Percentiles rank a stretch among this genome's conserved stretches.
Evolutionary conservation across 352 stramenopile genomes (phyloP).

Genomic region (Phytophthora litchii): DNA sequence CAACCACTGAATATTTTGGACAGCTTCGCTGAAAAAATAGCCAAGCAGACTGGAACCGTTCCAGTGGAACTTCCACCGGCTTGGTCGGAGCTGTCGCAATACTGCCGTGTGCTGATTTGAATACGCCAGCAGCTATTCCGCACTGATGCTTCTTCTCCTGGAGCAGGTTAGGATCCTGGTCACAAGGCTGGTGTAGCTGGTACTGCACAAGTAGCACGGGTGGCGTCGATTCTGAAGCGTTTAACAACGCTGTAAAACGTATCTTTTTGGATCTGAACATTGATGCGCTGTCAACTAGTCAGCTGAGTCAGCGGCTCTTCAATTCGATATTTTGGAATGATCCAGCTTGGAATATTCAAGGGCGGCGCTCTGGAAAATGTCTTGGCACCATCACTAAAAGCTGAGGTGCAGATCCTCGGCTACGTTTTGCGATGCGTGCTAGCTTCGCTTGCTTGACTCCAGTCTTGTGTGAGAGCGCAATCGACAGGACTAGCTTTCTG

Average conservation of each 20-base stretch:
- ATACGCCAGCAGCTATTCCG: slow-evolving; percentile 6
- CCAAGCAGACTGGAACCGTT: slow-evolving; percentile 5
- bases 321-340: neutral
- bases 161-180: slow-evolving; percentile 12
- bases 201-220: no score
- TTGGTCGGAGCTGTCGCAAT: slow-evolving; percentile 17
- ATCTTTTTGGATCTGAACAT: slow-evolving; percentile 8
- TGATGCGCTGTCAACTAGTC: neutral
- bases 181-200: neutral
- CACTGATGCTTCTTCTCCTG: slow-evolving; percentile 8
- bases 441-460: neutral
- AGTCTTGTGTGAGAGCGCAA: slow-evolving; percentile 3
- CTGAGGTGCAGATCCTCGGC: neutral
- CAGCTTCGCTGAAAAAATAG: slow-evolving; percentile 7
- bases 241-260: slow-evolving; percentile 7
- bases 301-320: neutral
- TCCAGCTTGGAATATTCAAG: no score
- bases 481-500: slow-evolving; percentile 13
- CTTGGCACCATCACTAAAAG: neutral
- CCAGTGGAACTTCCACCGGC: neutral
- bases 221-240: neutral
- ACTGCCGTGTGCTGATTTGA: slow-evolving; percentile 10
- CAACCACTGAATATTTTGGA: no score
- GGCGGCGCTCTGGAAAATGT: no score
- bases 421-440: slow-evolving; percentile 1